These are phyloP conservation scores for Polychaeton citri DNA, from an alignment of 2,329 filamentous ascomycete species.

Conservation along the genomic window DNA sequence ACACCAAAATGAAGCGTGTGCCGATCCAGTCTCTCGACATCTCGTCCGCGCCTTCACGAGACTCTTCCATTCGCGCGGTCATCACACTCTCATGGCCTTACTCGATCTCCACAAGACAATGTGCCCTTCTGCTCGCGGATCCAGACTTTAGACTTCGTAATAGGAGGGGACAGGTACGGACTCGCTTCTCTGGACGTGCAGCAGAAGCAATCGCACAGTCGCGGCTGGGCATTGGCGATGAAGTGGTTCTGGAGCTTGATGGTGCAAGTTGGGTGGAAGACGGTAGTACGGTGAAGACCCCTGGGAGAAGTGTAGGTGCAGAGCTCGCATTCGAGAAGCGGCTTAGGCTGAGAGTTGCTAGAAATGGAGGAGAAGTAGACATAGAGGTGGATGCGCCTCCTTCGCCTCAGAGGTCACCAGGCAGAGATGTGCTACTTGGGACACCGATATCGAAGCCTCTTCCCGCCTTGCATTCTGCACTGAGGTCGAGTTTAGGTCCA, in stretches of 20 bases:
- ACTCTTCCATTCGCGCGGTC: constrained; percentile 46
- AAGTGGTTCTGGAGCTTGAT: constrained; percentile 53
- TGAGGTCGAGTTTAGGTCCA: constrained; percentile 8
- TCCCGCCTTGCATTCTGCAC: neutral
- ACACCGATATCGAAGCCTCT: constrained; percentile 4
- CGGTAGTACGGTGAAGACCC: constrained; percentile 38
- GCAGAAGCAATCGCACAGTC: constrained; percentile 56
- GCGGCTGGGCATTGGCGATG: constrained; percentile 65
- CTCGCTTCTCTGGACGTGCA: constrained; percentile 57
- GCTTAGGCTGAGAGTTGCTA: constrained; percentile 19
- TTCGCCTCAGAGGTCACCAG: neutral
- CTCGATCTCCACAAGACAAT: constrained; percentile 58
- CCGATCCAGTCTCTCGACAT: constrained; percentile 18
- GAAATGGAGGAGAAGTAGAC: constrained; percentile 7
- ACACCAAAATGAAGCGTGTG: constrained; percentile 1
- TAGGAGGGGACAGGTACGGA: constrained; percentile 65
- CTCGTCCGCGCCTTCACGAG: constrained; percentile 8
- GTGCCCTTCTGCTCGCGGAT: constrained; percentile 73
- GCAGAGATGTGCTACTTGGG: neutral
- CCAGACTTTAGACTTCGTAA: constrained; percentile 69
- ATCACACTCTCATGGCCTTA: constrained; percentile 88
- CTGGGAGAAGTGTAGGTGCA: constrained; percentile 44
- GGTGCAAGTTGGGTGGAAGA: constrained; percentile 53
- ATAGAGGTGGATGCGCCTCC: constrained; percentile 1
- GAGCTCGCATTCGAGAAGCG: constrained; percentile 38